phyloP scores from a whole-genome alignment of 2,329 filamentous ascomycete species.

The Colletotrichum liaoningense region DNA sequence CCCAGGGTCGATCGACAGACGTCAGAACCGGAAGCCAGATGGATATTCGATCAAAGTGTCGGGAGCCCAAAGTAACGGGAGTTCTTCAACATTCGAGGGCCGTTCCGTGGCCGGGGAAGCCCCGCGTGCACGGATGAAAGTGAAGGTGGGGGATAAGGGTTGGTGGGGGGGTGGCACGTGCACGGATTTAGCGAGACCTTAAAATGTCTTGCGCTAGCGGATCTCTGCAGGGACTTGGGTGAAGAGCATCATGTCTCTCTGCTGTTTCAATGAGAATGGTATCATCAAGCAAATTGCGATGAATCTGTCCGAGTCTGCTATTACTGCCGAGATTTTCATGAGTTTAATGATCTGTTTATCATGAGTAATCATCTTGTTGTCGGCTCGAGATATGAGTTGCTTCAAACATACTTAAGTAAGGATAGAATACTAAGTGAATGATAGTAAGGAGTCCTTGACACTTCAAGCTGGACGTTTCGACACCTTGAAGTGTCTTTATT shows the following conservation, averaged over 20 bases:
- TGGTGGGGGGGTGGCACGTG: neutral
- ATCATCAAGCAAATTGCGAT: fast-evolving
- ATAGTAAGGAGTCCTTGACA: too few species aligned
- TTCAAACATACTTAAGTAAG: too few species aligned
- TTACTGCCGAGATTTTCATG: too few species aligned
- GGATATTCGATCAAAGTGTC: neutral
- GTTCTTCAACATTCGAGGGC: neutral
- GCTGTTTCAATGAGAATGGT: too few species aligned
- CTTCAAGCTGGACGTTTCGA: too few species aligned
- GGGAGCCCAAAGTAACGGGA: too few species aligned
- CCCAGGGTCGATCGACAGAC: neutral
- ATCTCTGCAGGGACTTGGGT: neutral
- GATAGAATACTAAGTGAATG: too few species aligned
- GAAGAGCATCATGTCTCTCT: too few species aligned
- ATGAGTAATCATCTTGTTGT: too few species aligned
- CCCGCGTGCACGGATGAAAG: neutral
- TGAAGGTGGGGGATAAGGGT: neutral
- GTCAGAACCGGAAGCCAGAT: neutral
- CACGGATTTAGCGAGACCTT: neutral
- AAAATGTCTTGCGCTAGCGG: neutral
- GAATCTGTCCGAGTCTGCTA: too few species aligned
- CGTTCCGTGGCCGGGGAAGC: neutral
- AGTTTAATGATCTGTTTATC: fast-evolving
- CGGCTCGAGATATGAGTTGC: too few species aligned
- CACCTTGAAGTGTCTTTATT: too few species aligned